Evolutionary conservation across 2,329 filamentous ascomycete genomes (phyloP).

Genomic region (Apiospora pterosperma): DNA sequence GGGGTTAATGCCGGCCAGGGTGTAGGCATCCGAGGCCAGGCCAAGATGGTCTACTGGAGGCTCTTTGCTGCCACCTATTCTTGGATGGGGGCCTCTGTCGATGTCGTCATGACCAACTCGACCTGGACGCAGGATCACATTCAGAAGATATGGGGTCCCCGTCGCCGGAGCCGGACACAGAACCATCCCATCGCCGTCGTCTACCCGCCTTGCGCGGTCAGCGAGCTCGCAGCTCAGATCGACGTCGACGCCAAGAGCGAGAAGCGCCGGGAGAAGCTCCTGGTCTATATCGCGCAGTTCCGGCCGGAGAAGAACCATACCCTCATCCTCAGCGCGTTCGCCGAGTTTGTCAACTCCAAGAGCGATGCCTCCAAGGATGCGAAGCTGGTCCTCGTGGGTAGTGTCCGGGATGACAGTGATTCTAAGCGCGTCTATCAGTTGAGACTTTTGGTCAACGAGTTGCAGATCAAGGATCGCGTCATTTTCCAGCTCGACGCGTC

Average conservation of each 20-base stretch:
- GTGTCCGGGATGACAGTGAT: conserved; percentile 81
- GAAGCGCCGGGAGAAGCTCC: conserved; percentile 61
- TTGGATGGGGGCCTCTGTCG: conserved; percentile 76
- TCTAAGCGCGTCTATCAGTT: conserved; percentile 84
- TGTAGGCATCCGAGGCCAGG: conserved; percentile 62
- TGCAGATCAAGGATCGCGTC: conserved; percentile 78
- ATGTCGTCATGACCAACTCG: conserved; percentile 97
- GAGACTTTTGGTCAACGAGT: conserved; percentile 79
- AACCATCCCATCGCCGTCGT: conserved; percentile 66
- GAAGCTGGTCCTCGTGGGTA: conserved; percentile 81
- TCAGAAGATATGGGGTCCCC: conserved; percentile 70
- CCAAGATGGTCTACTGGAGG: conserved; percentile 83
- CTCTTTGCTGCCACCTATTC: conserved; percentile 81
- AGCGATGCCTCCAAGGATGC: conserved; percentile 51
- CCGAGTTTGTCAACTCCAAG: conserved; percentile 63
- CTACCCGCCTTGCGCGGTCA: conserved; percentile 89
- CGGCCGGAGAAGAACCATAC: conserved; percentile 95
- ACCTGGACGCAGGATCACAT: conserved; percentile 90
- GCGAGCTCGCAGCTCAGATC: conserved; percentile 74
- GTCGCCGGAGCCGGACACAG: conserved; percentile 41
- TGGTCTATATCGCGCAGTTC: conserved; percentile 97
- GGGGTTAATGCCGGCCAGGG: conserved; percentile 85
- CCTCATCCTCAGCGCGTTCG: conserved; percentile 81
- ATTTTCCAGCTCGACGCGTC: conserved; percentile 87
- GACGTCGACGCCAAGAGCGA: conserved; percentile 69